Evolutionary conservation across 371 early-diverging fungal genomes (phyloP).

Genomic region (Mortierella sp.): DNA sequence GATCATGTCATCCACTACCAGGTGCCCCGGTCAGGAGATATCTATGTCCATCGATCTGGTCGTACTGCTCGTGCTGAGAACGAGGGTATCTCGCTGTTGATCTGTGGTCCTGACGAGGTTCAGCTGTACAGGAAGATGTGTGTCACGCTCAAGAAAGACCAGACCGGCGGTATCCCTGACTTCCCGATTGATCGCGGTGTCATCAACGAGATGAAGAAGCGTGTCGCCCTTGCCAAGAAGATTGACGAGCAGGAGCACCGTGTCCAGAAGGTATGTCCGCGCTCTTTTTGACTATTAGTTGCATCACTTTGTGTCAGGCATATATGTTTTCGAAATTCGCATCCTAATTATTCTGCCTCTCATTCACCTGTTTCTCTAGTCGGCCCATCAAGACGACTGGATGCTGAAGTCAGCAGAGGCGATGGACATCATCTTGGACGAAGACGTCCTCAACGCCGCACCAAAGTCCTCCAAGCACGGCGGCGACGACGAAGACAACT

Average conservation of each 20-base stretch:
- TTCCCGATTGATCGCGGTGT: slow-evolving; percentile 79
- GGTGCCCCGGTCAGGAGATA: slow-evolving; percentile 85
- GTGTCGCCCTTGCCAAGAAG: slow-evolving; percentile 81
- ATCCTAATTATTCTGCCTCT: not conserved
- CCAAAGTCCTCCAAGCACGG: slow-evolving; percentile 53
- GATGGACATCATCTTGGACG: slow-evolving; percentile 87
- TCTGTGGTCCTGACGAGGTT: slow-evolving; percentile 89
- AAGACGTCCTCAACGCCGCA: slow-evolving; percentile 67
- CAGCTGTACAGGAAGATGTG: slow-evolving; percentile 84
- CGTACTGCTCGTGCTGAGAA: slow-evolving; percentile 90
- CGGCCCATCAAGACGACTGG: slow-evolving; percentile 84
- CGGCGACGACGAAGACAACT: slow-evolving; percentile 40
- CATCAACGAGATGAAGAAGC: slow-evolving; percentile 73
- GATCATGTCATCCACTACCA: slow-evolving; percentile 93
- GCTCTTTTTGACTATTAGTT: not conserved
- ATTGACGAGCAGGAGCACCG: slow-evolving; percentile 86
- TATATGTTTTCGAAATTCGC: no score
- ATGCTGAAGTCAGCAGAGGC: slow-evolving; percentile 87
- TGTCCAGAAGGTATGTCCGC: slow-evolving; percentile 68
- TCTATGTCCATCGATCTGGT: slow-evolving; percentile 91
- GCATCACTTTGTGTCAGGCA: not conserved
- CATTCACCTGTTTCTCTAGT: slow-evolving; percentile 26
- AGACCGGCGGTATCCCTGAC: slow-evolving; percentile 69
- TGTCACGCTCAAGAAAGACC: slow-evolving; percentile 76
- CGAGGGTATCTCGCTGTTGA: slow-evolving; percentile 86